Base-by-base conservation (phyloP, 1,284 basidiomycete species). In the Heterobasidion irregulare region DNA sequence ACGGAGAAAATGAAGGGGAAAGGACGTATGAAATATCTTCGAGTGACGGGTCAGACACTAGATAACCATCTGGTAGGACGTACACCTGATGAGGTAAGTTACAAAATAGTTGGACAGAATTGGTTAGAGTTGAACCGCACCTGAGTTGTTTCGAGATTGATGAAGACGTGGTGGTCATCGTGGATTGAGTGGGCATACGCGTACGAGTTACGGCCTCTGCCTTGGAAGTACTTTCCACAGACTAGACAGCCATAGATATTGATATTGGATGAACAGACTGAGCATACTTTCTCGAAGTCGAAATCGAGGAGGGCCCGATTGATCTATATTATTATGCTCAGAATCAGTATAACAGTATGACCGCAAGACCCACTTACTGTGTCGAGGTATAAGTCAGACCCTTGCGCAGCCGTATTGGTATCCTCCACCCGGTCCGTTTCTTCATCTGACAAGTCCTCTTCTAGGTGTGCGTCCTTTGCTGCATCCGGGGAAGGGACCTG, bases 271-370 rank as follows among this genome's bases (percentile, higher is more conserved):
- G 94, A 77, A 33, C 92, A 96, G 56, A 99, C 93, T 8, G 94
- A 98, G 77, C 97, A 99, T 34, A 99, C 81, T 76, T 96, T 94
- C 75, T 99, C 97, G 67, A 99, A 99, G 73, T 99, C 97, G 72
- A 99, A 99, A 71, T 99, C 97, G 58, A 99, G 84, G 44, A 86
- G 78, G 55, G 80, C 82, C 56, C 94, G 82, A 66, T 95, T 93
- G 61, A 97, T 89, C 94, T 69, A 55, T 12, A 46, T 44, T 46
- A 50, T 44, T 38, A 15, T 53, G 36, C 19, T 36, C 50, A 15
- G 13, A 9, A 12, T 53, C 38, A n/a, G n/a, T 19, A 34, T 47
- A 46, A 47, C 15, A 36, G 38, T n/a, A 41, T 15, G 53, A 55
- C 46, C 52, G 38, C 38, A 41, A n/a, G 38, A 41, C 10, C 12